Evolutionary conservation across 108 stramenopile species (phyloP), one percentile per base, ranked within the genome.

Genomic region (Discostella stelligeroides): DNA sequence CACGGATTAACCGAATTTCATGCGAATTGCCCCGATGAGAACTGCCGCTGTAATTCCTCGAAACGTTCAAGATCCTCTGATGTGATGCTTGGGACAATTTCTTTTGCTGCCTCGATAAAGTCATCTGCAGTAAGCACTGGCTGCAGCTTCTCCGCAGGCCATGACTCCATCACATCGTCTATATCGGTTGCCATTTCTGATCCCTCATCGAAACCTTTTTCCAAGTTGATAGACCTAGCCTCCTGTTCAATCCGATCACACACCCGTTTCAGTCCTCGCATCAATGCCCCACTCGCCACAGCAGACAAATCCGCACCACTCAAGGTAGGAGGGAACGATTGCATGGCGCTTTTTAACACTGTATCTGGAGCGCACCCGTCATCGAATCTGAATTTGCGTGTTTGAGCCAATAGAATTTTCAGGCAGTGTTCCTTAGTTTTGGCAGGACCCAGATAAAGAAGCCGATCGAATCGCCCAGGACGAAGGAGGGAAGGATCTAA

Each of bases 391-490:
- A 95, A 89, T 60, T 97, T 97, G 14, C 95, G 84, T 15, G 92
- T 85, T 72, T 89, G 91, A 7, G 97, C 96, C 9, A 81, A 58
- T 57, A 98, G 75, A 11, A 98, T 87, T 68, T 85, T 70, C 2
- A 76, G 73, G 25, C 83, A 74, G 12, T 86, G 84, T 28, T 86
- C 90, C n/a, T 68, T 72, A 28, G 84, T 87, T 13, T 79, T 82
- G n/a, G 88, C 82, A 11, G 94, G 72, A 7, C 97, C 97, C 2
- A 98, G 80, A 71, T 96, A 98, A 0, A 99, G 95, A 59, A 92
- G 70, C 48, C 96, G 83, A 87, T 99, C 98, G 66, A 99, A 95
- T 42, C 99, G 86, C 0, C 99, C 99, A 0, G 99, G 99, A 1
- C 99, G 94, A 20, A 97, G 70, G 56, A 99, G 85, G 0, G 96